These are phyloP conservation scores for Cyberlindnera nakhonratchasimensis DNA, from an alignment of 805 yeast species.

Conservation along the genomic window DNA sequence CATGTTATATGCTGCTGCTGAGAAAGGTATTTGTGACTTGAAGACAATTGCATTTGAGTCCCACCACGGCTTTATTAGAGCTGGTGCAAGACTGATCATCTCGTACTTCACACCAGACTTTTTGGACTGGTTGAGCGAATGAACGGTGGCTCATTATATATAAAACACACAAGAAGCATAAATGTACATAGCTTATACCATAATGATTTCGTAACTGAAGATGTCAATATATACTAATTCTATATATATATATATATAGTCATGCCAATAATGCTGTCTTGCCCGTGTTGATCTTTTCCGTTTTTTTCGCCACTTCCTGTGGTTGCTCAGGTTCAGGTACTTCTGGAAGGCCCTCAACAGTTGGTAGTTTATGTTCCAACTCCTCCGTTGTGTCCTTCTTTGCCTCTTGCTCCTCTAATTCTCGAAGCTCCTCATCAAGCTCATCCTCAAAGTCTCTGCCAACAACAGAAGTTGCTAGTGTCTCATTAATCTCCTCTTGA, in stretches of 20 bases:
- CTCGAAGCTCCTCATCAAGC: constrained; percentile 60
- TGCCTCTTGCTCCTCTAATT: constrained; percentile 35
- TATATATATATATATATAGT: too few species aligned
- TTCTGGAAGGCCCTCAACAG: constrained; percentile 19
- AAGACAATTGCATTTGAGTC: constrained; percentile 76
- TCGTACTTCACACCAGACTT: constrained; percentile 95
- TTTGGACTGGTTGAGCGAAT: constrained; percentile 76
- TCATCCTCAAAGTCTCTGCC: constrained; percentile 47
- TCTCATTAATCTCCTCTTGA: constrained; percentile 67
- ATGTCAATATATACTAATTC: not conserved
- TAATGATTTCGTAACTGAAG: not conserved
- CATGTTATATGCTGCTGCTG: constrained; percentile 98
- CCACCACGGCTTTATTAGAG: constrained; percentile 88
- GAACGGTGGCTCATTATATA: too few species aligned
- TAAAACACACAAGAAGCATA: too few species aligned
- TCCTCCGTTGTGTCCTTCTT: constrained; percentile 1
- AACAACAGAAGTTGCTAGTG: constrained; percentile 38
- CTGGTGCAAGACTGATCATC: constrained; percentile 91
- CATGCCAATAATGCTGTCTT: constrained; percentile 21
- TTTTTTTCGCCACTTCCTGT: constrained; percentile 15
- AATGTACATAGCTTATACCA: too few species aligned
- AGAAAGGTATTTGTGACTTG: constrained; percentile 86
- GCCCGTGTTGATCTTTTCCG: constrained; percentile 19
- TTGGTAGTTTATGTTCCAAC: constrained; percentile 23
- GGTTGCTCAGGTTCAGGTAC: constrained; percentile 14